A percentile compares a stretch with the other conserved stretches of the same genome.
phyloP scores from a whole-genome alignment of 2,329 filamentous ascomycete genomes.

The Coleophoma cylindrospora region DNA sequence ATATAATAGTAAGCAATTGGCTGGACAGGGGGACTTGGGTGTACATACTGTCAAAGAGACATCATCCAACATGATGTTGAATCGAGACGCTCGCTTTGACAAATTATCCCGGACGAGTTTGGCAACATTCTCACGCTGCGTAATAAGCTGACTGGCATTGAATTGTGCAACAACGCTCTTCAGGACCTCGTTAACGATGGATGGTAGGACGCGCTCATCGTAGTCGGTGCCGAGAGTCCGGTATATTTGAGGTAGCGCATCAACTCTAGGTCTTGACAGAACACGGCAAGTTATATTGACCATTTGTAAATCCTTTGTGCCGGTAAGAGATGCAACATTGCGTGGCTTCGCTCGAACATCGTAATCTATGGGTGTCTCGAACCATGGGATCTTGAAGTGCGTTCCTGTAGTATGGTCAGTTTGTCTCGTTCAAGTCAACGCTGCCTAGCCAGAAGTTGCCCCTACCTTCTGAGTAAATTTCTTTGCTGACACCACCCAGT shows the following conservation, averaged over 20 bases:
- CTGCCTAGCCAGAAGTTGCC: too few relatives aligned
- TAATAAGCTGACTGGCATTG: slow-evolving; percentile 97
- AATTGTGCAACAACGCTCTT: slow-evolving; percentile 99
- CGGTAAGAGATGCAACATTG: slow-evolving; percentile 93
- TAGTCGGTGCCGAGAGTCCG: slow-evolving; percentile 92
- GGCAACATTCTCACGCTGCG: slow-evolving; percentile 95
- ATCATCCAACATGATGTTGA: slow-evolving; percentile 97
- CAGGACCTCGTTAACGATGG: slow-evolving; percentile 96
- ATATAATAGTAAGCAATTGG: slow-evolving; percentile 5
- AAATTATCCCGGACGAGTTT: slow-evolving; percentile 89
- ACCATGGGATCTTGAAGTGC: slow-evolving; percentile 91
- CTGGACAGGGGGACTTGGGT: neutral
- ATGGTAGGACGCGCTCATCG: slow-evolving; percentile 92
- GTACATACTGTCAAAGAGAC: slow-evolving; percentile 83
- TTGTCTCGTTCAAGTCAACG: too few relatives aligned
- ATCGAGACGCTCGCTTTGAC: slow-evolving; percentile 82
- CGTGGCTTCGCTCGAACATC: slow-evolving; percentile 97
- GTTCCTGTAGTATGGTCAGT: slow-evolving; percentile 54
- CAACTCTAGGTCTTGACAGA: slow-evolving; percentile 82
- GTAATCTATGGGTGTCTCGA: slow-evolving; percentile 95
- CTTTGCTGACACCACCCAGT: slow-evolving; percentile 86
- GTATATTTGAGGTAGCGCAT: slow-evolving; percentile 93
- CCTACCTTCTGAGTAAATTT: slow-evolving; percentile 92
- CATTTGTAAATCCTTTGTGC: slow-evolving; percentile 99
- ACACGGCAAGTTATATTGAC: slow-evolving; percentile 99